These are phyloP conservation scores for Phytophthora sojae DNA, from an alignment of 352 stramenopile species.

Conservation along the genomic window DNA sequence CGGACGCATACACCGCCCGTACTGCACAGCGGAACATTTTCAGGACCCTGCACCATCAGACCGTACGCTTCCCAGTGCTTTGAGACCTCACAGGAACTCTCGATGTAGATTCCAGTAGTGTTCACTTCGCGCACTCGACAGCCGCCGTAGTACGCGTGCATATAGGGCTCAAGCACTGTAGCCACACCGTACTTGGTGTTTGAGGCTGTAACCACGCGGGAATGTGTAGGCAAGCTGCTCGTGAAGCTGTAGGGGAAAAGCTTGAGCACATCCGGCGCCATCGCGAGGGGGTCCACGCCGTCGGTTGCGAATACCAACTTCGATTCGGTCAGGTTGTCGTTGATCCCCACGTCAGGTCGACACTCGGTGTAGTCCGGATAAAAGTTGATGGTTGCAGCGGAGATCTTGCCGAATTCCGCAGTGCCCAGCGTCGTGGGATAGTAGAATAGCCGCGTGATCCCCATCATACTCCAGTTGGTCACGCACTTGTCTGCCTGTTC, in stretches of 20 bases:
- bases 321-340: constrained; percentile 3
- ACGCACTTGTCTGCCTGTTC: not conserved
- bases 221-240: constrained; percentile 4
- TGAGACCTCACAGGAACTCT: not conserved
- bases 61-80: constrained; percentile 16
- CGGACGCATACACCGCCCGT: constrained; percentile 8
- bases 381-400: constrained; percentile 14
- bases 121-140: constrained; percentile 19
- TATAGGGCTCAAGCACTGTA: constrained; percentile 9
- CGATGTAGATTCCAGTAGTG: constrained; percentile 15
- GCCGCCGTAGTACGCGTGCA: constrained; percentile 23
- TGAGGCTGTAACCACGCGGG: not conserved
- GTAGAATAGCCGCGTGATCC: not conserved
- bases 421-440: constrained; percentile 2
- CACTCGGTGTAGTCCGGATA: constrained; percentile 31
- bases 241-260: constrained; percentile 25
- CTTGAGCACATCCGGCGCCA: constrained; percentile 7
- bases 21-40: constrained; percentile 20
- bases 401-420: constrained; percentile 8
- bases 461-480: not conserved
- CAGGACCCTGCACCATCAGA: constrained; percentile 15
- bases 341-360: constrained; percentile 4
- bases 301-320: constrained; percentile 13
- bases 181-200: constrained; percentile 1
- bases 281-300: not conserved